Evolutionary conservation across 345 rosid species (phyloP).

Genomic region (Hibiscus trionum): DNA sequence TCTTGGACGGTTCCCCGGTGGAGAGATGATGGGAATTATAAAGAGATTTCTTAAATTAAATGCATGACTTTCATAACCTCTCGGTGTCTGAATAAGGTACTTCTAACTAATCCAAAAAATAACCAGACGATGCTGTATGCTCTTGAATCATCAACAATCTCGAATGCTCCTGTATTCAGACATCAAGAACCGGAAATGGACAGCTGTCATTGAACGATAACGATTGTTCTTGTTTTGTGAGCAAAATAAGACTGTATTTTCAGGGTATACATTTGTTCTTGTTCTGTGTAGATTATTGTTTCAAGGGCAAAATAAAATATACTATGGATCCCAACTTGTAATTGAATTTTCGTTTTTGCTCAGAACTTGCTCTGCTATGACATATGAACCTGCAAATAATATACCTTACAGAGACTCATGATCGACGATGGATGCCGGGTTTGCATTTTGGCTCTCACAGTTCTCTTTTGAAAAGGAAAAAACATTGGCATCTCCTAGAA

Average conservation of each 20-base stretch:
- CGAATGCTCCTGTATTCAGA: not conserved
- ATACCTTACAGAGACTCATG: not conserved
- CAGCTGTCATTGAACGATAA: no score
- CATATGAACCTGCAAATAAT: not conserved
- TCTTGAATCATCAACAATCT: not conserved
- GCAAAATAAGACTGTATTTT: no score
- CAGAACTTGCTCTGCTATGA: not conserved
- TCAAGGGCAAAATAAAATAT: not conserved
- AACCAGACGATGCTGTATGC: not conserved
- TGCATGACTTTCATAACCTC: not conserved
- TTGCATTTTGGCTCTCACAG: not conserved
- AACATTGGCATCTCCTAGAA: not conserved
- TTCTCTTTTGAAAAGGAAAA: not conserved
- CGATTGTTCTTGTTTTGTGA: no score
- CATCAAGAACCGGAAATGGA: not conserved
- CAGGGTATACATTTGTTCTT: no score
- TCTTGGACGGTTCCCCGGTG: constrained; percentile 90
- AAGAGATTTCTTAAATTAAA: constrained; percentile 38
- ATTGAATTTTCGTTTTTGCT: not conserved
- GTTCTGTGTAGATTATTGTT: not conserved
- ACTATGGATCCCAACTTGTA: not conserved
- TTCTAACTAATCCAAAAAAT: not conserved
- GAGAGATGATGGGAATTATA: constrained; percentile 70
- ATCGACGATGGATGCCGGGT: not conserved
- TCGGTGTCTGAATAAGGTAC: not conserved